Conservation (phyloP, 129 eudicot species). For the Gnaphalium uliginosum region DNA sequence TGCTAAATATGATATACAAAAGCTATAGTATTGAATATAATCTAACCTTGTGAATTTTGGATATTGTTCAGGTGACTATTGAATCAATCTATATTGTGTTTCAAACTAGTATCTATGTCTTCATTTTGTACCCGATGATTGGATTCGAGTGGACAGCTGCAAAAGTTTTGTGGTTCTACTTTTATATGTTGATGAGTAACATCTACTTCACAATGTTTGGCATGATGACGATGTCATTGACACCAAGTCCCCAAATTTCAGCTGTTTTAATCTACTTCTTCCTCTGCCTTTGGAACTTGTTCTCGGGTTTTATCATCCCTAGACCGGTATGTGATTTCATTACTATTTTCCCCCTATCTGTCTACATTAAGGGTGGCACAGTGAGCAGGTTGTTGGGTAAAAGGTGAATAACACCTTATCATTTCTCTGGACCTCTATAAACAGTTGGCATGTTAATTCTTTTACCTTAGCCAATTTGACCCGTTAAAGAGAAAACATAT, state of each 20-base stretch:
- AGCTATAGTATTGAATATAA: too few species aligned
- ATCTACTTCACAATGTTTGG: slow-evolving; percentile 39
- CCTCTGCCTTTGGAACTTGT: slow-evolving; percentile 40
- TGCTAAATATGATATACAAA: neutral
- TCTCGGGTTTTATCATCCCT: slow-evolving; percentile 38
- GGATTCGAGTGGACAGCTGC: slow-evolving; percentile 33
- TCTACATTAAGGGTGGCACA: neutral
- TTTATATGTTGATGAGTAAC: slow-evolving; percentile 33
- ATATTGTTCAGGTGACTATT: slow-evolving; percentile 27
- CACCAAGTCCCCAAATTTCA: slow-evolving; percentile 37
- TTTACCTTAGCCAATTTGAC: neutral
- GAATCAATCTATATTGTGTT: slow-evolving; percentile 33
- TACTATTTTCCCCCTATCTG: neutral
- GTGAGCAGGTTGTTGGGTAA: neutral
- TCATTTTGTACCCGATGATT: slow-evolving; percentile 33
- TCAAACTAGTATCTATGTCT: slow-evolving; percentile 28
- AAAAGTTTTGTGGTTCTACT: slow-evolving; percentile 36
- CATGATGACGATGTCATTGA: slow-evolving; percentile 36
- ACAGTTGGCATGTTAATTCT: neutral
- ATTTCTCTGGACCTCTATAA: too few species aligned
- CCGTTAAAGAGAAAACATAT: neutral
- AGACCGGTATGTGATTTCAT: slow-evolving; percentile 29
- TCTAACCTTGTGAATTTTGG: neutral
- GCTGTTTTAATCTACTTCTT: slow-evolving; percentile 38
- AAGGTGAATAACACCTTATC: neutral